These are phyloP conservation scores for Dacryopinax spathularia DNA, from an alignment of 768 basidiomycete genomes.

Conservation along the genomic window DNA sequence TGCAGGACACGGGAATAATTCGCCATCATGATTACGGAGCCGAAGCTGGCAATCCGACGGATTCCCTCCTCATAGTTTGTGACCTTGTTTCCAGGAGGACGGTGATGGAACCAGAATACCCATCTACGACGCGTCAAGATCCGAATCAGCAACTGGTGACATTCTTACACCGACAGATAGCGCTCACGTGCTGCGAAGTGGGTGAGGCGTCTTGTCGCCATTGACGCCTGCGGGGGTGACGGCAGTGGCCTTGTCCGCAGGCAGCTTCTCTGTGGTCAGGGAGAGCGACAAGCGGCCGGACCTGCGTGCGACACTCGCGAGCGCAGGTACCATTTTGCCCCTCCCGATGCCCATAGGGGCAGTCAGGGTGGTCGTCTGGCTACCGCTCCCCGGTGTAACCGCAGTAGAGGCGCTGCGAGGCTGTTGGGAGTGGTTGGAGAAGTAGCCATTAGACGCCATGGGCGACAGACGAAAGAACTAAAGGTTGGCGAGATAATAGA, in stretches of 20 bases:
- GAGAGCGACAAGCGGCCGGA: not conserved
- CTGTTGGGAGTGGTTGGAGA: constrained; percentile 4
- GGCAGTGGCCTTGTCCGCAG: not conserved
- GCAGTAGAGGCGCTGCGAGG: not conserved
- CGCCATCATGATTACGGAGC: constrained; percentile 43
- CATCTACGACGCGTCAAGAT: constrained; percentile 26
- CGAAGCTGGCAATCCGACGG: constrained; percentile 78
- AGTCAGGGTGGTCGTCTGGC: constrained; percentile 1
- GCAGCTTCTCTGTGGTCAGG: not conserved
- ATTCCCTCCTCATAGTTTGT: constrained; percentile 90
- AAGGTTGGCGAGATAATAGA: not conserved
- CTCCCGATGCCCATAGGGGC: not conserved
- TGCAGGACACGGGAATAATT: not conserved
- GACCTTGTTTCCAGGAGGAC: constrained; percentile 77
- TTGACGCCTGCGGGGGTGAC: not conserved
- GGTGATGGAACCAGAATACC: constrained; percentile 90
- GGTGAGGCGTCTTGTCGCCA: not conserved
- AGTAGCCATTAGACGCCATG: constrained; percentile 3
- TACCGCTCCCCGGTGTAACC: constrained; percentile 2
- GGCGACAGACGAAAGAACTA: not conserved
- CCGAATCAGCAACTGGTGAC: not conserved
- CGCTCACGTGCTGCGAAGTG: constrained; percentile 1
- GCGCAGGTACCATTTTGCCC: not conserved
- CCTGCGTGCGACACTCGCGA: not conserved
- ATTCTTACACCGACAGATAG: not conserved